phyloP scores from a whole-genome alignment of 352 stramenopile species.

The Aphanomyces euteiches region DNA sequence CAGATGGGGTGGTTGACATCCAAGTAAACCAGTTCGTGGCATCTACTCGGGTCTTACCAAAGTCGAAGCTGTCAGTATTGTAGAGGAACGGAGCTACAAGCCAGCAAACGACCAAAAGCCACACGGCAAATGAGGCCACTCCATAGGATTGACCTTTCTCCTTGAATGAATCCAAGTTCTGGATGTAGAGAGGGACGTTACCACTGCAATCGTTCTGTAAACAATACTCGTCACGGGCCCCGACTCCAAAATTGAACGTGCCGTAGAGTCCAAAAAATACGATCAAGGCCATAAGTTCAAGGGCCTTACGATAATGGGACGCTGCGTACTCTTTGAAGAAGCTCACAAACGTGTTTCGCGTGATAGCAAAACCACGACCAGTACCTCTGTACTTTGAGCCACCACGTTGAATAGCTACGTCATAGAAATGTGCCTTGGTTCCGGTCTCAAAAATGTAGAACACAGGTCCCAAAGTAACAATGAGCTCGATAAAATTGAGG shows the following conservation, averaged over 20 bases:
- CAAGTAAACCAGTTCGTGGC: conserved; percentile 76
- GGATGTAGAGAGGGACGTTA: conserved; percentile 56
- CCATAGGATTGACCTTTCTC: conserved; percentile 84
- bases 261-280: conserved; percentile 77
- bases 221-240: conserved; percentile 57
- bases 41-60: conserved; percentile 79
- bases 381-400: conserved; percentile 84
- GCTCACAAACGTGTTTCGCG: conserved; percentile 79
- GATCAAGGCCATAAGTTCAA: conserved; percentile 82
- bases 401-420: conserved; percentile 76
- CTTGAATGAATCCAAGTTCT: conserved; percentile 67
- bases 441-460: conserved; percentile 87
- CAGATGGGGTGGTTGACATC: conserved; percentile 64
- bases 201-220: conserved; percentile 49
- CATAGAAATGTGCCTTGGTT: conserved; percentile 85
- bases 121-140: conserved; percentile 84
- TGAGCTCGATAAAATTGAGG: conserved; percentile 72
- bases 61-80: conserved; percentile 85
- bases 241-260: conserved; percentile 67
- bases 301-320: conserved; percentile 84
- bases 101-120: conserved; percentile 76
- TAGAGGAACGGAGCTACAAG: conserved; percentile 81
- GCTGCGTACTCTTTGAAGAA: conserved; percentile 87
- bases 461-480: conserved; percentile 73
- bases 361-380: conserved; percentile 83